Percentiles rank a stretch among this genome's conserved stretches.
phyloP scores from a whole-genome alignment of 73 alveolate genomes.

The Paramecium octaurelia region DNA sequence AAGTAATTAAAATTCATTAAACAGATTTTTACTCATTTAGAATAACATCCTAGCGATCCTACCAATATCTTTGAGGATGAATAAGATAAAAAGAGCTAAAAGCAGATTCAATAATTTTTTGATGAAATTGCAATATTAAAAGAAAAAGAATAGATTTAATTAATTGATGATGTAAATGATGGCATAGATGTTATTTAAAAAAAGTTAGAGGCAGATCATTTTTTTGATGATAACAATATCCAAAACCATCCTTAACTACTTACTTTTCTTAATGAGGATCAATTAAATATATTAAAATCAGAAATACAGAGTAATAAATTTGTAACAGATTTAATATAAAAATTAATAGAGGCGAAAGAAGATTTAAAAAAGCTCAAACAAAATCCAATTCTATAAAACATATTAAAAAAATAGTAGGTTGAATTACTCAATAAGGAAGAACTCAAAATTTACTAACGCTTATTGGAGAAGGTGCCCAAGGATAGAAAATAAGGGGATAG shows the following conservation, averaged over 20 bases:
- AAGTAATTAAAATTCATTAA: background rate
- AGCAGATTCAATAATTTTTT: background rate
- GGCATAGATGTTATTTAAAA: background rate
- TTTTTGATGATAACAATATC: background rate
- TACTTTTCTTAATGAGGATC: background rate
- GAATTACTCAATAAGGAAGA: background rate
- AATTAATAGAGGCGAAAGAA: background rate
- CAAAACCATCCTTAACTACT: background rate
- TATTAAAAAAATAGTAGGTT: background rate
- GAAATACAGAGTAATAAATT: background rate
- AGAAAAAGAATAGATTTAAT: background rate
- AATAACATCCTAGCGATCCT: background rate
- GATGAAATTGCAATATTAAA: background rate
- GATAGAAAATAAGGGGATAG: background rate
- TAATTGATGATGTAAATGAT: background rate
- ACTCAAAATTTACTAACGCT: background rate
- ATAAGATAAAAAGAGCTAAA: background rate
- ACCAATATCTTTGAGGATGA: background rate
- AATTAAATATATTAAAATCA: background rate
- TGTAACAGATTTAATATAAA: background rate
- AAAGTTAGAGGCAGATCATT: background rate
- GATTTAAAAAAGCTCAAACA: background rate
- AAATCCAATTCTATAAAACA: background rate
- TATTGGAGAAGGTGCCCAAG: background rate
- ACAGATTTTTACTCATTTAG: background rate